Evolutionary conservation across 306 rosid species (phyloP).

Genomic region (Prunus armeniaca): DNA sequence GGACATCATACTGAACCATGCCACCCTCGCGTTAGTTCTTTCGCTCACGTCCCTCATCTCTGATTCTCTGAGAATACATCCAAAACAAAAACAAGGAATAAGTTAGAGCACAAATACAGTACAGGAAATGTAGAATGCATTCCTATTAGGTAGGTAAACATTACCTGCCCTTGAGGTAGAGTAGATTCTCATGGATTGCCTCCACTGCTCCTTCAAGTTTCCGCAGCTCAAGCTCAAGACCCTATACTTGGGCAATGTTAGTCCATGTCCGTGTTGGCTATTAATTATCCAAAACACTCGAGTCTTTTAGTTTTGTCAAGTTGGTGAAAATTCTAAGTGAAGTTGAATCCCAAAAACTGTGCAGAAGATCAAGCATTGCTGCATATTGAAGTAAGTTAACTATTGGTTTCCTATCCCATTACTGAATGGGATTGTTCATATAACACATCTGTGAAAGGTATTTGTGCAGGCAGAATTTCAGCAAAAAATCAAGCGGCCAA

Average conservation of each 20-base stretch:
- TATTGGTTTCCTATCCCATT: too few species aligned
- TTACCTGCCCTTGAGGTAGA: constrained; percentile 79
- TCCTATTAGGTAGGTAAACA: background rate
- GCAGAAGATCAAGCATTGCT: background rate
- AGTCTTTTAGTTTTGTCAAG: background rate
- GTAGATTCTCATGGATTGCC: constrained; percentile 92
- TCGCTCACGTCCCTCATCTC: constrained; percentile 90
- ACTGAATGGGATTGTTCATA: too few species aligned
- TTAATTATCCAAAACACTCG: background rate
- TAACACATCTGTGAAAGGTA: too few species aligned
- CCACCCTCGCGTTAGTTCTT: constrained; percentile 74
- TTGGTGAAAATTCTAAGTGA: background rate
- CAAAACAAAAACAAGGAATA: background rate
- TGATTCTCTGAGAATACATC: constrained; percentile 59
- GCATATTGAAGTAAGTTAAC: background rate
- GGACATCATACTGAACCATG: constrained; percentile 75
- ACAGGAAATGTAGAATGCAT: background rate
- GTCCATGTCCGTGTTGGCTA: background rate
- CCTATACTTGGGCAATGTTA: constrained; percentile 35
- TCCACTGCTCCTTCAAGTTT: constrained; percentile 97
- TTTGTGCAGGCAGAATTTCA: too few species aligned
- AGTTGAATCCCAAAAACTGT: background rate
- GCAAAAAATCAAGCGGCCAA: too few species aligned
- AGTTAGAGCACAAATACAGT: background rate
- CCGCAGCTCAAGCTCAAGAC: constrained; percentile 88